Base-by-base conservation (phyloP, 306 rosid genomes). In the Myrica gale region DNA sequence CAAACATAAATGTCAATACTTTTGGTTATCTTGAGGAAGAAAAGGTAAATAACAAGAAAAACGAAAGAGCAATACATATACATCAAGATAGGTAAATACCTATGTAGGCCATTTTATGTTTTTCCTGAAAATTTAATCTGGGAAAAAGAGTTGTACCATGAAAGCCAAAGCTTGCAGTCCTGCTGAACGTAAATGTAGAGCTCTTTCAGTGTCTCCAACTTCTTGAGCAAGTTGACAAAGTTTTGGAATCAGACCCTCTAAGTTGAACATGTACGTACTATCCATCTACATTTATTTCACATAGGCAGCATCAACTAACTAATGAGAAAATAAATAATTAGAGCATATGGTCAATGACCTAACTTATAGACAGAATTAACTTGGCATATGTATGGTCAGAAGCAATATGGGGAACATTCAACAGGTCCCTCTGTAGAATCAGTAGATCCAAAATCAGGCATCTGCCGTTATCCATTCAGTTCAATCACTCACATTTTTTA, bases 201-300 rank as follows among this genome's bases (percentile, higher is more conserved):
- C 90, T 81, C 83, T 87, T 39, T 86, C 95, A 57, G 80, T 84
- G 54, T 87, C 90, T 66, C 95, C 99, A 74, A 32, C 82, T 84
- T 90, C 97, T 90, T 84, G 86, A 84, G 97, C 96, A 88, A 95
- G 71, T 84, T 90, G 88, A 86, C 97, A 92, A 75, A 95, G 89
- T 72, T 90, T 90, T 44, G 92, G 97, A 83, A 92, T 89, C 74
- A 95, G 88, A 74, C 97, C 97, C 88, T 92, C 99, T 69, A 92
- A 84, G 89, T 88, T 92, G 97, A 95, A 90, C 90, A 90, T 87
- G 88, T 84, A 90, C 9, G 97, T 80, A 82, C 92, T 79, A 79
- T 95, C 97, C 79, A 83, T 88, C 98, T 94, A 85, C 76, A 82
- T 87, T 80, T 61, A 91, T 74, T 78, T 81, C 75, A 76, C 72